These are phyloP conservation scores for Adansonia gregorii DNA, from an alignment of 441 rosid species.

Conservation along the genomic window DNA sequence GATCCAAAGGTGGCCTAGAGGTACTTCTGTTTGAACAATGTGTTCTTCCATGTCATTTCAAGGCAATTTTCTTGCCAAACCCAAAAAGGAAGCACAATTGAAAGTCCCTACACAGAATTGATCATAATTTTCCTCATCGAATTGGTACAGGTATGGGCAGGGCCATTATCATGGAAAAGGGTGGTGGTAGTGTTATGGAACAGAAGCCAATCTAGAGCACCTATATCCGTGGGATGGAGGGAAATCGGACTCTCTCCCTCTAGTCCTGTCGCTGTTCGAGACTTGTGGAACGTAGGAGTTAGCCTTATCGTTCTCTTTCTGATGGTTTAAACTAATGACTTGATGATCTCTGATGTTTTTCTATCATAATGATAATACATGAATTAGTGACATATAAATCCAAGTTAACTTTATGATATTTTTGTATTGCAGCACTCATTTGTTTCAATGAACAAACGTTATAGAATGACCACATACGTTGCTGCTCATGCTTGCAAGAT, in stretches of 20 bases:
- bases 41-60: not conserved
- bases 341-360: not conserved
- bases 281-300: conserved; percentile 38
- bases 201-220: conserved; percentile 33
- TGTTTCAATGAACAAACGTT: conserved; percentile 29
- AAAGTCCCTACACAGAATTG: not conserved
- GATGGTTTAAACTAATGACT: not conserved
- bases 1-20: conserved; percentile 36
- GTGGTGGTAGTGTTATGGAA: conserved; percentile 42
- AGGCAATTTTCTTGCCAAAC: not conserved
- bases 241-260: conserved; percentile 40
- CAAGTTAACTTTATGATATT: not conserved
- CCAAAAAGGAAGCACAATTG: not conserved
- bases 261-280: conserved; percentile 30
- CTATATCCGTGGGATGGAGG: conserved; percentile 37
- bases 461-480: conserved; percentile 29
- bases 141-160: conserved; percentile 40
- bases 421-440: conserved; percentile 33
- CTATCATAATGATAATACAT: too few relatives aligned
- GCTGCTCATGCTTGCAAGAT: conserved; percentile 42
- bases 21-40: conserved; percentile 24
- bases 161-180: conserved; percentile 38
- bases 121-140: not conserved
- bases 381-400: not conserved
- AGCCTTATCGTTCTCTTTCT: not conserved